Conservation (phyloP, 345 rosid genomes). For the Rhizophora apiculata region DNA sequence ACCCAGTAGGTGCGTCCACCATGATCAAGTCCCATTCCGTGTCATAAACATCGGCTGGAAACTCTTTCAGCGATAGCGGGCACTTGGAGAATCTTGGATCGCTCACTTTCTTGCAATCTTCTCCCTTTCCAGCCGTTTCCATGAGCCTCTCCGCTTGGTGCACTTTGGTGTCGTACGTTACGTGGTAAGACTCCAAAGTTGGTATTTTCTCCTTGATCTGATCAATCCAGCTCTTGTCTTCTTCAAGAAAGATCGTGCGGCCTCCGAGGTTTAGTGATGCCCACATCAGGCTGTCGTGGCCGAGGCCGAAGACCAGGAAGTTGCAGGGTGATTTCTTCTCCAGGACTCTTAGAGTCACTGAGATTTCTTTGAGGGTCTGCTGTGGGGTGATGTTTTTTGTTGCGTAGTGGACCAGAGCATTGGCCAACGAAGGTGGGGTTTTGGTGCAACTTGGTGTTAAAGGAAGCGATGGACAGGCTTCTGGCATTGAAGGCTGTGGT, state of each 20-base stretch:
- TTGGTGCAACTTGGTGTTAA: slow-evolving; percentile 41
- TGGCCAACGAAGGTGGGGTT: slow-evolving; percentile 61
- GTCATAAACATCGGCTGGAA: slow-evolving; percentile 66
- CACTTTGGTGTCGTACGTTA: slow-evolving; percentile 69
- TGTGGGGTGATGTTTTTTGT: slow-evolving; percentile 83
- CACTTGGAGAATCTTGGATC: slow-evolving; percentile 69
- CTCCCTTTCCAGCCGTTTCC: slow-evolving; percentile 29
- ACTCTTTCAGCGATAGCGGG: slow-evolving; percentile 53
- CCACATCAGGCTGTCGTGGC: slow-evolving; percentile 97
- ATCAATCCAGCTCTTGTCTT: slow-evolving; percentile 73
- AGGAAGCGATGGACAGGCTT: slow-evolving; percentile 25
- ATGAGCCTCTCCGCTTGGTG: slow-evolving; percentile 52
- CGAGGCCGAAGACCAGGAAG: slow-evolving; percentile 80
- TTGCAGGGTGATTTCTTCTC: slow-evolving; percentile 76
- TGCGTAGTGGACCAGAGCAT: slow-evolving; percentile 68
- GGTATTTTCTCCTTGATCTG: slow-evolving; percentile 50
- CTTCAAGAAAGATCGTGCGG: slow-evolving; percentile 80
- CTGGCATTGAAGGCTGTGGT: background rate
- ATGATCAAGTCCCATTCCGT: slow-evolving; percentile 84
- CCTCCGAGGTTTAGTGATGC: slow-evolving; percentile 73
- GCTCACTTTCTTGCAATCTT: slow-evolving; percentile 41
- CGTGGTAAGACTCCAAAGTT: slow-evolving; percentile 66
- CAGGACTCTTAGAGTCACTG: slow-evolving; percentile 57
- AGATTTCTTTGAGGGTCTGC: slow-evolving; percentile 74
- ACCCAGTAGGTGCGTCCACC: slow-evolving; percentile 97